Conservation (phyloP, 1,284 basidiomycete species). For the Boletus sp. region DNA sequence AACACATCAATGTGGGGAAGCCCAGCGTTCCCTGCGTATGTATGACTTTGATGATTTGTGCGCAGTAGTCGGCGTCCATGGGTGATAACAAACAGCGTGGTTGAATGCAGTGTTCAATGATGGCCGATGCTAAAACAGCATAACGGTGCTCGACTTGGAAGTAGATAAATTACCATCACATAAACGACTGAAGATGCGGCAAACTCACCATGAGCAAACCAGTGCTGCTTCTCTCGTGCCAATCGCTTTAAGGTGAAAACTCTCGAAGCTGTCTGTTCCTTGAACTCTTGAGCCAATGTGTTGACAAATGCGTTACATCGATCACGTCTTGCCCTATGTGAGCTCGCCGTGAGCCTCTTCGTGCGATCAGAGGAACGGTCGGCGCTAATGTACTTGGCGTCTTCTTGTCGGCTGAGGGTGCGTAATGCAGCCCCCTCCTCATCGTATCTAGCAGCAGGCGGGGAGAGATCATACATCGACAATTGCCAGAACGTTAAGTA, state of each 20-base stretch:
- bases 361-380: constrained; percentile 63
- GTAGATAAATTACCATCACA: constrained; percentile 9
- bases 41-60: constrained; percentile 84
- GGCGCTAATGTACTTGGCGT: constrained; percentile 51
- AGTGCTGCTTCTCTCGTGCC: constrained; percentile 77
- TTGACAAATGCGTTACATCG: constrained; percentile 56
- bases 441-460: constrained; percentile 66
- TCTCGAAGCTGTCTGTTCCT: constrained; percentile 70
- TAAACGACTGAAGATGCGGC: background rate
- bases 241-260: constrained; percentile 75
- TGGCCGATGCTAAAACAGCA: constrained; percentile 49
- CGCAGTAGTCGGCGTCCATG: constrained; percentile 93
- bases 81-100: constrained; percentile 90
- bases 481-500: constrained; percentile 95
- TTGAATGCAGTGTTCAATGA: constrained; percentile 90
- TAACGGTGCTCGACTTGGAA: constrained; percentile 45
- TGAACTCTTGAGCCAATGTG: constrained; percentile 63
- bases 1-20: constrained; percentile 83
- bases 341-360: constrained; percentile 49
- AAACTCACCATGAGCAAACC: constrained; percentile 76
- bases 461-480: constrained; percentile 80
- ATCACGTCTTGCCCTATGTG: constrained; percentile 59
- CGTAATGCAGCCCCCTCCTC: constrained; percentile 61
- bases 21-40: constrained; percentile 84
- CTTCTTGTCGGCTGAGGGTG: constrained; percentile 58